phyloP scores from a whole-genome alignment of 768 basidiomycete species.

The Mycena vitilis region DNA sequence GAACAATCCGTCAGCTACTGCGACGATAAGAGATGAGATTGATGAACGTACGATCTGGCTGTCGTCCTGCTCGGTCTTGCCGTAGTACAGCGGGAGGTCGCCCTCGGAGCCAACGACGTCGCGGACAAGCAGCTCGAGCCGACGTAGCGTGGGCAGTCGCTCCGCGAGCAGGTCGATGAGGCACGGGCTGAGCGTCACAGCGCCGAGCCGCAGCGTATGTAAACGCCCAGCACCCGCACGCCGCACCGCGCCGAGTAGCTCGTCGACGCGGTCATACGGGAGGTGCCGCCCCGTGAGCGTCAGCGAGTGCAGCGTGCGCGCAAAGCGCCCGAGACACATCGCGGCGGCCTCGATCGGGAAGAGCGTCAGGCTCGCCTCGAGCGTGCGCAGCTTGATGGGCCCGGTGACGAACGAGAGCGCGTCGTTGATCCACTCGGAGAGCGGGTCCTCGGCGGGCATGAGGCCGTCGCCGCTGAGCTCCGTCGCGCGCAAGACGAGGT shows the following conservation, averaged over 20 bases:
- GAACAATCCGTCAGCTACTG: neutral
- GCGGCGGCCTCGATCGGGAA: slow-evolving; percentile 52
- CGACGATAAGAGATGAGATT: neutral
- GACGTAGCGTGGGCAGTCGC: slow-evolving; percentile 47
- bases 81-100: slow-evolving; percentile 33
- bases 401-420: slow-evolving; percentile 43
- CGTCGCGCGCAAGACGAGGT: slow-evolving; percentile 55
- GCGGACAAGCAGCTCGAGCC: slow-evolving; percentile 53
- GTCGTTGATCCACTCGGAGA: slow-evolving; percentile 51
- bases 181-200: slow-evolving; percentile 54
- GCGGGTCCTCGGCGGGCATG: slow-evolving; percentile 44
- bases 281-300: slow-evolving; percentile 55
- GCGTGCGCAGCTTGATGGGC: slow-evolving; percentile 43
- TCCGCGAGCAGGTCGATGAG: slow-evolving; percentile 55
- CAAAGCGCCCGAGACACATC: slow-evolving; percentile 48
- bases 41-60: slow-evolving; percentile 39
- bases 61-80: slow-evolving; percentile 35
- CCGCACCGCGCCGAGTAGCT: slow-evolving; percentile 42
- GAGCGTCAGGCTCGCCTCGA: slow-evolving; percentile 51
- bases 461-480: slow-evolving; percentile 52
- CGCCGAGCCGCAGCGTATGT: slow-evolving; percentile 51
- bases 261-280: slow-evolving; percentile 49
- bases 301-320: slow-evolving; percentile 48
- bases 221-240: slow-evolving; percentile 39
- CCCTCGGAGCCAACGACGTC: slow-evolving; percentile 49